phyloP scores from a whole-genome alignment of 192 early-diverging fungal species.

The Coemansia sp. region DNA sequence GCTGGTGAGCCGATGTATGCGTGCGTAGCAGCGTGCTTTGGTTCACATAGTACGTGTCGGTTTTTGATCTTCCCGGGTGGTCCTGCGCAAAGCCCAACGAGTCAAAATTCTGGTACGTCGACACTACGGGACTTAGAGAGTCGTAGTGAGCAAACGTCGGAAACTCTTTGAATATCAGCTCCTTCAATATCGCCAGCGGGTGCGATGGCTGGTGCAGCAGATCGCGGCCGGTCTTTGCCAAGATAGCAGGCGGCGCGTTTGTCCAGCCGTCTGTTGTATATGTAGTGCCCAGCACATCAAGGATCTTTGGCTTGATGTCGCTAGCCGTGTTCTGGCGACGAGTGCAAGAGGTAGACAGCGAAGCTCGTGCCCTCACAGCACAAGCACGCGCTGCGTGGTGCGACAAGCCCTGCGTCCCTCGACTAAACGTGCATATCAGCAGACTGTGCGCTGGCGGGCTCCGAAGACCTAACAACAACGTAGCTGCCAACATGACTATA shows the following conservation, averaged over 20 bases:
- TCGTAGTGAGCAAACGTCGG: constrained; percentile 65
- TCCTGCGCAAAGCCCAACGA: constrained; percentile 79
- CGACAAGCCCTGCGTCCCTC: background rate
- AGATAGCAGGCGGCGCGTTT: constrained; percentile 77
- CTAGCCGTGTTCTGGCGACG: background rate
- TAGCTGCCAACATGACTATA: background rate
- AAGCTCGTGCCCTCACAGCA: background rate
- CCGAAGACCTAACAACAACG: constrained; percentile 3
- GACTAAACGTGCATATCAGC: background rate
- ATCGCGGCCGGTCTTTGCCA: constrained; percentile 73
- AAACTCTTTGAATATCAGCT: constrained; percentile 79
- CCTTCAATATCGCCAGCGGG: constrained; percentile 86
- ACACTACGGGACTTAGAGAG: constrained; percentile 80
- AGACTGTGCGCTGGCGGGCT: background rate
- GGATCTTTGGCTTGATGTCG: background rate
- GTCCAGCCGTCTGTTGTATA: constrained; percentile 69
- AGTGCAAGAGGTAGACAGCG: background rate
- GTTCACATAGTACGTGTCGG: constrained; percentile 97
- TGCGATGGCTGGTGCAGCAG: constrained; percentile 81
- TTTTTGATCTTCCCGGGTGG: constrained; percentile 79
- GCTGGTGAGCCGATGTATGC: constrained; percentile 95
- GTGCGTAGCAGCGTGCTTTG: constrained; percentile 77
- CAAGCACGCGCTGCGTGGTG: background rate
- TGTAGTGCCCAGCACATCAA: constrained; percentile 27
- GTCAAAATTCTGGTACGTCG: constrained; percentile 90